Base-by-base conservation (phyloP, 768 basidiomycete genomes). In the Nidularia pulvinata region DNA sequence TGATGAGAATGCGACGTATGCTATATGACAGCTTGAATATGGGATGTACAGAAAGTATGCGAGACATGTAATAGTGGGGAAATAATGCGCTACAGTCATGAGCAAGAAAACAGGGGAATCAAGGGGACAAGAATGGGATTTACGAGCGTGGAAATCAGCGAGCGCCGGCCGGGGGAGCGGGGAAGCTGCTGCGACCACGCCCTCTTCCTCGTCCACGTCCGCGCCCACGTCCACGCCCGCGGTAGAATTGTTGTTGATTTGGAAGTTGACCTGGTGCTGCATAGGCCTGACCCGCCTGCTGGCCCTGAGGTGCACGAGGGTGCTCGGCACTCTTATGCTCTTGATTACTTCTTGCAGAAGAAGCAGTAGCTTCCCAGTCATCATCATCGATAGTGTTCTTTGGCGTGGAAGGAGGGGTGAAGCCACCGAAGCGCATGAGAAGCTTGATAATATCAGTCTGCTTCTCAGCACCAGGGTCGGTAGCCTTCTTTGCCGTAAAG, bases 381-480 rank as follows among this genome's bases (percentile, higher is more conserved):
- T 50, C 44, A 32, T 36, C 39, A 48, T 42, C 52, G 47, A 56
- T 44, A 51, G 56, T 9, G 16, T 34, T 51, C 42, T 57, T 57
- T 49, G 57, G 62, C 25, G 72, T 70, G 33, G 73, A 65, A 50
- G 78, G 77, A n/a, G 77, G 75, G 4, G 77, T 76, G 61, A 81
- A 79, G 14, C 73, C 74, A 13, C 83, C 83, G 55, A 69, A 80
- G 37, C 67, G 74, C 66, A 75, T 74, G 51, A 89, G 62, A 10
- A 88, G 69, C 54, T 78, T 77, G 50, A 77, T 62, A 52, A 86
- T 76, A 55, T 86, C 83, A 32, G 72, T 69, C 37, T 71, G 70
- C 57, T 75, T 80, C 51, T 69, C 69, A 19, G 51, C 55, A 14
- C 7, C 11, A 5, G 16, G 7, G 49, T 66, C 51, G 30, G 60